Evolutionary conservation across 371 early-diverging fungal species (phyloP).

Genomic region (Actinomucor elegans): DNA sequence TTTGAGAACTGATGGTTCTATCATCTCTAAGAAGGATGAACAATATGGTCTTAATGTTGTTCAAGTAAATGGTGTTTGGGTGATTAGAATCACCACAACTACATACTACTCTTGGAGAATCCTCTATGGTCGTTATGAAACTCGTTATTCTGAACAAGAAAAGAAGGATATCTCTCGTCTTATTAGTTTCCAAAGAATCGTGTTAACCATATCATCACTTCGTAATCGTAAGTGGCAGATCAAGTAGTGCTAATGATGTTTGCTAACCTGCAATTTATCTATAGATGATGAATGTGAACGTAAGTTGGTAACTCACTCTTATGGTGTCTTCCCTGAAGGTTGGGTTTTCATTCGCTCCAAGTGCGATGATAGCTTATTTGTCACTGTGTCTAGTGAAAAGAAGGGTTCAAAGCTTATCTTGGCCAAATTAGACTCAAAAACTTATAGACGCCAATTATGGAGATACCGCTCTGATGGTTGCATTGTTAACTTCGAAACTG

Average conservation of each 20-base stretch:
- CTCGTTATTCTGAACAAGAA: constrained; percentile 30
- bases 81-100: constrained; percentile 24
- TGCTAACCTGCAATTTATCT: too few species aligned
- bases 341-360: constrained; percentile 51
- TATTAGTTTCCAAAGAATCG: constrained; percentile 23
- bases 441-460: constrained; percentile 56
- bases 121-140: constrained; percentile 33
- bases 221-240: constrained; percentile 25
- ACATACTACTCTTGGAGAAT: constrained; percentile 34
- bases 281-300: constrained; percentile 22
- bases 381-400: constrained; percentile 30
- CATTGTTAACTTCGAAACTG: constrained; percentile 52
- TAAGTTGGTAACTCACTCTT: constrained; percentile 34
- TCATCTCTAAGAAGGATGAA: constrained; percentile 25
- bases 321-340: constrained; percentile 47
- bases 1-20: constrained; percentile 39
- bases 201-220: constrained; percentile 21
- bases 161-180: constrained; percentile 32
- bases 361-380: constrained; percentile 26
- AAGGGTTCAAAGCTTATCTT: constrained; percentile 39
- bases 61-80: constrained; percentile 22
- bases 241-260: too few species aligned
- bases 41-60: constrained; percentile 29
- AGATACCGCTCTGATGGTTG: constrained; percentile 51
- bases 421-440: constrained; percentile 31